Base-by-base conservation (phyloP, 2,329 filamentous ascomycete genomes). In the Colletotrichum zoysiae region DNA sequence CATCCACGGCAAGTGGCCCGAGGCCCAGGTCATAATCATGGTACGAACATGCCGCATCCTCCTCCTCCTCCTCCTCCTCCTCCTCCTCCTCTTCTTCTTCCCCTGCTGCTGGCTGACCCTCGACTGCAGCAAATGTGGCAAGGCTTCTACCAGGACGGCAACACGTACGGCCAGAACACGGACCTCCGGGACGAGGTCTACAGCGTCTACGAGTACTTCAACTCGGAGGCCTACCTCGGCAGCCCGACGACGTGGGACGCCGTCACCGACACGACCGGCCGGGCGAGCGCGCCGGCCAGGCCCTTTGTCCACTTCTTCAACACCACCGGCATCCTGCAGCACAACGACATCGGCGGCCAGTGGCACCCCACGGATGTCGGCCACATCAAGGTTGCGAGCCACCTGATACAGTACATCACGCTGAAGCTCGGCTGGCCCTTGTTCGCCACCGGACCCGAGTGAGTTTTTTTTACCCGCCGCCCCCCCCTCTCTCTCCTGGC, bases 351-450 rank as follows among this genome's bases (percentile, higher is more conserved):
- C 71, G 85, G 83, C 2, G 88, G 88, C 8, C 82, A 84, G 74
- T 89, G 83, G 74, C 89, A 91, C 76, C 88, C 87, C 0, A 91
- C 88, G 0, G 89, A 91, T 76, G 84, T 90, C 9, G 88, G 89
- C 0, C 86, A 89, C 65, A 82, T 90, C 76, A 91, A 91, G 78
- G 78, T 91, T 9, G 88, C 88, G 2, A 89, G 86, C 75, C 87
- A 90, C 74, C 75, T 90, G 60, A 85, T 86, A 74, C 86, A 89
- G 78, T 91, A 85, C 78, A 86, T 89, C 56, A 86, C 84, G 68
- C 74, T 88, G 66, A 86, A 83, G 56, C 86, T 90, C 75, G 85
- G 84, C 2, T 91, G 88, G 88, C 83, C 86, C 20, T 78, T 90
- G 40, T 83, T 84, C 57, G 85, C 86, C 23, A 87, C 83, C 1